phyloP scores from a whole-genome alignment of 148 eudicot genomes.

The Nepenthes gracilis region DNA sequence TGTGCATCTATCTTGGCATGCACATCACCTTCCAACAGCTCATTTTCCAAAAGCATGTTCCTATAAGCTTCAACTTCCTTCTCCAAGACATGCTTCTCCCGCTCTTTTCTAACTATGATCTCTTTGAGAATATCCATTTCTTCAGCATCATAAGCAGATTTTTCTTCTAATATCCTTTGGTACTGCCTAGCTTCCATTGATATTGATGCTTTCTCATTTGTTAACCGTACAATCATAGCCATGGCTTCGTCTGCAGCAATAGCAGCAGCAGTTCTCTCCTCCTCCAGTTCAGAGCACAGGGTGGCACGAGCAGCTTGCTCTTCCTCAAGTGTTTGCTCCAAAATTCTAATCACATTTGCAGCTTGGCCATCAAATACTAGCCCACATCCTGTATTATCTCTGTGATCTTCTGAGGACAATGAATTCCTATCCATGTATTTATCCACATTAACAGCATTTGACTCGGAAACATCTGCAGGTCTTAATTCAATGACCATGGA shows the following conservation, averaged over 20 bases:
- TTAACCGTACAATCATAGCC: constrained; percentile 87
- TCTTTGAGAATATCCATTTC: constrained; percentile 90
- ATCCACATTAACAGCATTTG: constrained; percentile 21
- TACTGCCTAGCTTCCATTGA: constrained; percentile 94
- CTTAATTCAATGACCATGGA: constrained; percentile 6
- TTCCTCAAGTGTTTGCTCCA: constrained; percentile 59
- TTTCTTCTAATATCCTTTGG: constrained; percentile 88
- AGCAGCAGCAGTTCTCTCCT: constrained; percentile 92
- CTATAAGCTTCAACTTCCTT: constrained; percentile 75
- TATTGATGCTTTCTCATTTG: constrained; percentile 85
- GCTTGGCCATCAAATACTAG: constrained; percentile 22
- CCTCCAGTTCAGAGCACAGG: constrained; percentile 70
- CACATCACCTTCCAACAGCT: constrained; percentile 22
- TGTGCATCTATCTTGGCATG: constrained; percentile 8
- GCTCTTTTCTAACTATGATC: constrained; percentile 69
- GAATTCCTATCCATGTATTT: constrained; percentile 11
- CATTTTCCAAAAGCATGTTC: constrained; percentile 32
- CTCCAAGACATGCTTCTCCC: constrained; percentile 69
- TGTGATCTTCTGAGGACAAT: constrained; percentile 18
- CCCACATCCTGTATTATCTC: constrained; percentile 8
- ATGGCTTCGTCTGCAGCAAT: constrained; percentile 95
- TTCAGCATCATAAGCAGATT: constrained; percentile 79
- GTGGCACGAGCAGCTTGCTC: constrained; percentile 60
- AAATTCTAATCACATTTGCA: constrained; percentile 26
- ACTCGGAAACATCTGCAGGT: constrained; percentile 7